Evolutionary conservation across 257 asterid genomes (phyloP).

Genomic region (Pogostemon cablin): DNA sequence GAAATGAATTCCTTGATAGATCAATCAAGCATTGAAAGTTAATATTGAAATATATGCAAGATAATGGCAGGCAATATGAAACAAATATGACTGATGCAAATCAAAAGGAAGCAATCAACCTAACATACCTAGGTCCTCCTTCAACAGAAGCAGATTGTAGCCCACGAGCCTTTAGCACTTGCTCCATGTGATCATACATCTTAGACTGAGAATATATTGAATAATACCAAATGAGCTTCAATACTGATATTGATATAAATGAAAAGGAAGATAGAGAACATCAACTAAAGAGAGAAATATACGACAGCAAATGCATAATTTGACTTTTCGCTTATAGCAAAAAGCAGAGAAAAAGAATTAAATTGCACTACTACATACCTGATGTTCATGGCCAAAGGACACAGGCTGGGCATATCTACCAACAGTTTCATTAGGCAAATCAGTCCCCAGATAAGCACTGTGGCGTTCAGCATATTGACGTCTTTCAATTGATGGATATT

Average conservation of each 20-base stretch:
- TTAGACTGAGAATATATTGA: conserved; percentile 57
- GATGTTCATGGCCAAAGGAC: conserved; percentile 69
- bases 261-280: background rate
- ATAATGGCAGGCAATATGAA: conserved; percentile 19
- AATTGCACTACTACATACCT: conserved; percentile 52
- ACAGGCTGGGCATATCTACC: conserved; percentile 69
- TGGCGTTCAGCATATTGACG: conserved; percentile 71
- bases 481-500: conserved; percentile 73
- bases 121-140: conserved; percentile 77
- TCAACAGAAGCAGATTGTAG: conserved; percentile 76
- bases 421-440: conserved; percentile 69
- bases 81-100: conserved; percentile 12
- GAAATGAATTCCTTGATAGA: conserved; percentile 22
- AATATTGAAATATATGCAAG: conserved; percentile 23
- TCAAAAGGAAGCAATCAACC: conserved; percentile 17
- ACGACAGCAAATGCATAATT: conserved; percentile 2
- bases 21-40: conserved; percentile 26
- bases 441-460: conserved; percentile 67
- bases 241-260: conserved; percentile 16
- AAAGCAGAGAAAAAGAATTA: conserved; percentile 17
- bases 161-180: conserved; percentile 70
- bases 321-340: background rate
- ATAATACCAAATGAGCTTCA: background rate
- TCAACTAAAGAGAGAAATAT: background rate
- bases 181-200: conserved; percentile 74